A percentile compares a stretch with the other conserved stretches of the same genome.
Conservation (phyloP, 768 basidiomycete species). For the Dioszegia crocea region DNA sequence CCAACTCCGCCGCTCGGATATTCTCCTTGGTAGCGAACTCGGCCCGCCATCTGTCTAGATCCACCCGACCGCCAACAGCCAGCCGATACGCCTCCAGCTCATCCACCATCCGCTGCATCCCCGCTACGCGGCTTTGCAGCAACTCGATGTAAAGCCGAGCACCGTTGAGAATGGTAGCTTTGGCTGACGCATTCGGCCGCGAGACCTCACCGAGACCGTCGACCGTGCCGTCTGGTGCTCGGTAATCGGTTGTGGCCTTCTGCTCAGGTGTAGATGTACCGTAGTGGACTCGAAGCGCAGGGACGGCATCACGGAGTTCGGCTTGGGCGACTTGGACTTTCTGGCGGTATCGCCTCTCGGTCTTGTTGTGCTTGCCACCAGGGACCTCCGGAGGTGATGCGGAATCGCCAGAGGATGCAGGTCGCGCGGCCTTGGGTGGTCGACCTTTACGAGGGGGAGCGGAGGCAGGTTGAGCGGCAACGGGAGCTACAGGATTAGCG, state of each 20-base stretch:
- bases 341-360: slow-evolving; percentile 47
- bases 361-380: slow-evolving; percentile 49
- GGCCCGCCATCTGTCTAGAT: slow-evolving; percentile 22
- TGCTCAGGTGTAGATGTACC: slow-evolving; percentile 45
- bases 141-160: slow-evolving; percentile 47
- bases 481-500: neutral
- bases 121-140: slow-evolving; percentile 28
- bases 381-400: neutral
- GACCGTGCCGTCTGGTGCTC: slow-evolving; percentile 40
- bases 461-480: neutral
- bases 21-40: slow-evolving; percentile 30
- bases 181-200: slow-evolving; percentile 43
- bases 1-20: slow-evolving; percentile 14
- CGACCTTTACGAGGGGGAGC: slow-evolving; percentile 6
- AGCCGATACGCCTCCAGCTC: slow-evolving; percentile 33
- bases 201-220: slow-evolving; percentile 45
- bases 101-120: slow-evolving; percentile 31
- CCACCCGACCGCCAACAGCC: slow-evolving; percentile 31
- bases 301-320: slow-evolving; percentile 46
- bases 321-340: slow-evolving; percentile 49
- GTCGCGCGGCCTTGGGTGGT: neutral
- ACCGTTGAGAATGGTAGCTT: slow-evolving; percentile 46
- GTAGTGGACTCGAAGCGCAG: slow-evolving; percentile 46
- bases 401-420: neutral
- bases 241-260: slow-evolving; percentile 35